phyloP scores from a whole-genome alignment of 331 rosid genomes.

The Spiraea crenata region DNA sequence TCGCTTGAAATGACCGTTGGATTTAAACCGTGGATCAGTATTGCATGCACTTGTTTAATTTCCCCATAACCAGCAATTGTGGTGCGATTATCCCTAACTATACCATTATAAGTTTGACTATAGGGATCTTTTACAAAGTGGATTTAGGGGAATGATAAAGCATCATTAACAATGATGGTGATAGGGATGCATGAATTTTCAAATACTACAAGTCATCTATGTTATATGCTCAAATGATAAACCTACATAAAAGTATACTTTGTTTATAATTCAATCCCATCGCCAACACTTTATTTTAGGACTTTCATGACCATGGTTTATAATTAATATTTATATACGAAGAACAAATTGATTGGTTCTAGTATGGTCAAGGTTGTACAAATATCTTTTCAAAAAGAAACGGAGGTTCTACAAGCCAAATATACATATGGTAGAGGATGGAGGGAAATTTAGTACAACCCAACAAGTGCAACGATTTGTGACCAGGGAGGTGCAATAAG shows the following conservation, averaged over 20 bases:
- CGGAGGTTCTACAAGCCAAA: no score
- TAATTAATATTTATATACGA: no score
- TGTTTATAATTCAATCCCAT: background rate
- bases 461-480: no score
- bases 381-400: no score
- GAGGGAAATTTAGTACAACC: no score
- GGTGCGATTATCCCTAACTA: background rate
- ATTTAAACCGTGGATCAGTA: no score
- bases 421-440: no score
- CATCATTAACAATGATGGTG: slow-evolving; percentile 1
- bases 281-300: no score
- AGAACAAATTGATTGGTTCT: no score
- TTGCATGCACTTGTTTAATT: background rate
- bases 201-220: background rate
- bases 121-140: background rate
- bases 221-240: background rate
- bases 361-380: no score
- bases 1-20: background rate
- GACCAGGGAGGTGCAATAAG: no score
- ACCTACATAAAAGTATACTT: background rate
- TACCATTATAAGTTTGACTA: background rate
- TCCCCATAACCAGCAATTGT: background rate
- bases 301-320: no score
- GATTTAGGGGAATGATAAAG: background rate
- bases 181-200: background rate